Percentiles rank a stretch among this genome's conserved stretches.
These are phyloP conservation scores for Sabuloglossum arenarium DNA, from an alignment of 495 filamentous ascomycete genomes.

Conservation along the genomic window DNA sequence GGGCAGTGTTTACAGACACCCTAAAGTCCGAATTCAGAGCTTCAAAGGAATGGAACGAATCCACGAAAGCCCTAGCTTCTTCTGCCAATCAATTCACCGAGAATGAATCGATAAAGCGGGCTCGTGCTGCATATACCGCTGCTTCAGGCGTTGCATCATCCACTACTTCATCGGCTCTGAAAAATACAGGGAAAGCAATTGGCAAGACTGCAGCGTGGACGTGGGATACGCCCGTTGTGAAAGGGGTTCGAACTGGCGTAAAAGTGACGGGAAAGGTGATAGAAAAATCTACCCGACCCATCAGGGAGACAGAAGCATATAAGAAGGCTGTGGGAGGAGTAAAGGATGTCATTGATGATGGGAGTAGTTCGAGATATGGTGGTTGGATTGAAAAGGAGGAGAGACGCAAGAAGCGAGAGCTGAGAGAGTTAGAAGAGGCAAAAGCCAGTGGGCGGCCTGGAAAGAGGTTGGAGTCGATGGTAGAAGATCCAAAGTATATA, in stretches of 20 bases:
- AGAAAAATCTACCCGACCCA: constrained; percentile 81
- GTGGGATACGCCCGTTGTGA: constrained; percentile 86
- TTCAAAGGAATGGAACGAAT: constrained; percentile 98
- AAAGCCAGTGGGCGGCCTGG: constrained; percentile 23
- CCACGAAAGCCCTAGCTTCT: constrained; percentile 78
- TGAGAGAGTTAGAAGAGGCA: constrained; percentile 44
- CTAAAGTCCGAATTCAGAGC: constrained; percentile 82
- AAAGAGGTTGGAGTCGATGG: constrained; percentile 31
- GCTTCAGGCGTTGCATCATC: constrained; percentile 57
- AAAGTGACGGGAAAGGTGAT: constrained; percentile 65
- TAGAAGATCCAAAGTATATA: constrained; percentile 75
- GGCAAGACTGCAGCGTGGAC: constrained; percentile 87
- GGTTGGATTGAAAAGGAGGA: constrained; percentile 95
- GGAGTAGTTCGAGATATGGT: constrained; percentile 85
- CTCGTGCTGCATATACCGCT: constrained; percentile 64
- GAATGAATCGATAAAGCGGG: constrained; percentile 74
- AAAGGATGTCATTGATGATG: constrained; percentile 92
- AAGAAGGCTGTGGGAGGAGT: constrained; percentile 50
- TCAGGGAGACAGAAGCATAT: constrained; percentile 82
- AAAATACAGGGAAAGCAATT: constrained; percentile 65
- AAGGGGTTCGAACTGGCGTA: constrained; percentile 75
- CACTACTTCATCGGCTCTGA: constrained; percentile 55
- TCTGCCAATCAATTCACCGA: constrained; percentile 83
- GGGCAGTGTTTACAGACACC: constrained; percentile 96
- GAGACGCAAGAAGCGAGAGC: constrained; percentile 50